Evolutionary conservation across 1,284 basidiomycete genomes (phyloP).

Genomic region (Rhodotorula glutinis): DNA sequence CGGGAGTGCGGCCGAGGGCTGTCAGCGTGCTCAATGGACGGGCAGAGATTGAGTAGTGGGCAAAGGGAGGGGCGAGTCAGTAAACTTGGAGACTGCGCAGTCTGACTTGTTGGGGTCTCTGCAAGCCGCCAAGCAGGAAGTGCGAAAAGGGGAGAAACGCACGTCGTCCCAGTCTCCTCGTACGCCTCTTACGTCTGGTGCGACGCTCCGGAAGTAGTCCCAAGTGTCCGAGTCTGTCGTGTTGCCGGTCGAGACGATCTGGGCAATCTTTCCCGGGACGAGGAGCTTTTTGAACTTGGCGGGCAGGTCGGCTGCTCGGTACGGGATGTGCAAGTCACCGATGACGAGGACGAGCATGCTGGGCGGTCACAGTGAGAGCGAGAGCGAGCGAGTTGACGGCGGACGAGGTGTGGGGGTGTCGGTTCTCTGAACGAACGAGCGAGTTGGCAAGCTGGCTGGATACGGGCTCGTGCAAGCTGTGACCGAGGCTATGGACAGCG

Average conservation of each 20-base stretch:
- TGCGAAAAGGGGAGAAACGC: not conserved
- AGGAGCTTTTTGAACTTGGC: constrained; percentile 96
- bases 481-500: no score
- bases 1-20: constrained; percentile 60
- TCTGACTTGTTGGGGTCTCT: no score
- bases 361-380: no score
- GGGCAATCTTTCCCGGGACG: constrained; percentile 92
- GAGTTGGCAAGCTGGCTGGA: no score
- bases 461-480: no score
- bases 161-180: constrained; percentile 90
- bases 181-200: constrained; percentile 89
- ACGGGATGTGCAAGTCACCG: constrained; percentile 91
- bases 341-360: constrained; percentile 86
- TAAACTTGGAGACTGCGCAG: no score
- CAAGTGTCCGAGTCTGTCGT: constrained; percentile 96
- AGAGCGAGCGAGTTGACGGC: no score
- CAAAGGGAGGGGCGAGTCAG: no score
- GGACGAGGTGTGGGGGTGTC: no score
- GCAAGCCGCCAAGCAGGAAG: no score
- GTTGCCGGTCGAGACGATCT: constrained; percentile 96
- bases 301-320: constrained; percentile 78
- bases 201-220: constrained; percentile 94
- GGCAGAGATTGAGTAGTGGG: no score
- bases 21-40: not conserved
- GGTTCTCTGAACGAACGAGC: no score